Percentiles rank a stretch among this genome's conserved stretches.
These are phyloP conservation scores for Boletus edulis DNA, from an alignment of 768 basidiomycete species.

Conservation along the genomic window DNA sequence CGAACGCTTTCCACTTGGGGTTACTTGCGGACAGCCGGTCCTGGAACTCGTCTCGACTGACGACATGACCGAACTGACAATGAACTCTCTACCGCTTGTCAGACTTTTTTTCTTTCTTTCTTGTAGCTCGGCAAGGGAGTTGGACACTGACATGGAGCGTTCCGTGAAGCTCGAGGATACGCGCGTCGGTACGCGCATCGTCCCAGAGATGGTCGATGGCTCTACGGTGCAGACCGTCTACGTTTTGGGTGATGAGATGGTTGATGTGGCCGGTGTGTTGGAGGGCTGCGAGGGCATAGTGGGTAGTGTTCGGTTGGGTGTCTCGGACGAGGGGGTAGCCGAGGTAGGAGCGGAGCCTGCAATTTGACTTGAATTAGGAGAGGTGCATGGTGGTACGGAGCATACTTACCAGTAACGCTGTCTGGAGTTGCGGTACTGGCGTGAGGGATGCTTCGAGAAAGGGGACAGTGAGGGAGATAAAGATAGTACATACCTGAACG, in stretches of 20 bases:
- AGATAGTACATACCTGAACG: conserved; percentile 56
- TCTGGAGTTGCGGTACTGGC: conserved; percentile 35
- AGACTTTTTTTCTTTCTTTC: not conserved
- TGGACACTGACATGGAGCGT: conserved; percentile 63
- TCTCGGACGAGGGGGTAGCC: conserved; percentile 89
- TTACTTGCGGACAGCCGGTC: conserved; percentile 68
- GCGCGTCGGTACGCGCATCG: conserved; percentile 33
- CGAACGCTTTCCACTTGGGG: conserved; percentile 73
- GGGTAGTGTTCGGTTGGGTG: conserved; percentile 83
- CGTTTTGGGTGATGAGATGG: conserved; percentile 80
- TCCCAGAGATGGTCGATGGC: conserved; percentile 52
- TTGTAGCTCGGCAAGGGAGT: no score
- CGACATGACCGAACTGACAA: conserved; percentile 71
- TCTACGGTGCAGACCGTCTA: conserved; percentile 93
- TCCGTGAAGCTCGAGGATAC: conserved; percentile 85
- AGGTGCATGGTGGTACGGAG: not conserved
- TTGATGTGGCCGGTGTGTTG: conserved; percentile 63
- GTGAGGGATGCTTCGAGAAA: conserved; percentile 3
- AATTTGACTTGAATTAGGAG: not conserved
- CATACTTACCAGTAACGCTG: conserved; percentile 75
- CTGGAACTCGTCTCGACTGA: conserved; percentile 70
- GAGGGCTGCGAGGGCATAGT: conserved; percentile 82
- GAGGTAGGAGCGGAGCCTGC: conserved; percentile 67
- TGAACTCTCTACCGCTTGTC: conserved; percentile 54
- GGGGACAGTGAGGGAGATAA: not conserved